Evolutionary conservation across 768 basidiomycete genomes (phyloP), one percentile per base, ranked within the genome.

Genomic region (Hypholoma sublateritium): DNA sequence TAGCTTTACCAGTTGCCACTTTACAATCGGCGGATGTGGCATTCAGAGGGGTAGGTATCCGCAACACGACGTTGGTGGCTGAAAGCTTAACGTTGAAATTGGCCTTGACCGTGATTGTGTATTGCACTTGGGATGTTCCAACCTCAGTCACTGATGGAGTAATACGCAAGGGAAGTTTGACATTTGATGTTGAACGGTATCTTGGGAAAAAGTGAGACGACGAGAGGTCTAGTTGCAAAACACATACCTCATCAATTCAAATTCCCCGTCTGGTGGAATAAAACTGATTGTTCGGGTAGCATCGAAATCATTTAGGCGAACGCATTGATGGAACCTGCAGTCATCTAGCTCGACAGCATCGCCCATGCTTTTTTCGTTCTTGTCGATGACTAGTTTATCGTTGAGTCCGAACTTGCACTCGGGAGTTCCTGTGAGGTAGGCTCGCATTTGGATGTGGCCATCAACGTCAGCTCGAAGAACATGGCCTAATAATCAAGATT

Each of bases 391-490:
- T 21, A 98, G 83, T 73, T 98, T 98, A 75, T 98, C 97, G 66
- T 99, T 99, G 60, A 99, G 78, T 12, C 97, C 97, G 62, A 99
- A 98, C 71, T 98, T 98, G 81, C 97, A 98, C 67, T 99, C 97
- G 0, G 97, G 97, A 13, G 92, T 96, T 13, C 97, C 97, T 25
- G 93, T 88, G 25, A 99, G 80, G 70, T 98, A 99, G 5, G 96
- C 96, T 11, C 96, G 85, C 96, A 99, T 98, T 69, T 95, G 83
- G 63, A 99, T 96, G 62, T 98, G 95, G 0, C 96, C 96, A 67
- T 98, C 95, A 6, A 99, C 95, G 61, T 99, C 96, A 7, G 96
- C 93, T n/a, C 96, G 85, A 17, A 99, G 78, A 44, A 91, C 83
- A 28, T 85, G 93, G 22, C 95, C 95, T 95, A 52, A 1, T 25